These are phyloP conservation scores for Emmonsiellopsis sp. DNA, from an alignment of 2,329 filamentous ascomycete genomes.

Conservation along the genomic window DNA sequence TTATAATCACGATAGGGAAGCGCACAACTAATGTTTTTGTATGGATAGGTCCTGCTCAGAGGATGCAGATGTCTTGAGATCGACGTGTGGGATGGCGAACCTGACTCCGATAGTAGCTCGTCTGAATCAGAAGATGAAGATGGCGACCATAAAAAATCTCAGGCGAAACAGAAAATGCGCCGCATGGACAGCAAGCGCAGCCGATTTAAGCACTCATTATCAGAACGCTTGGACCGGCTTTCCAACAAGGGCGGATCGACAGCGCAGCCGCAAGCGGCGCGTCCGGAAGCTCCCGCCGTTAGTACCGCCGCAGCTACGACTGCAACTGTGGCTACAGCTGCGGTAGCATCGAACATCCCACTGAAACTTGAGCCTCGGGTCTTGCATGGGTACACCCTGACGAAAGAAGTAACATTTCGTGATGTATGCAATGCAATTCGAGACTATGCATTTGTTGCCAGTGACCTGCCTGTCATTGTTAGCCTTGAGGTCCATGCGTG, in stretches of 20 bases:
- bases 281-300: not conserved
- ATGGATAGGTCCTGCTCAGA: constrained; percentile 55
- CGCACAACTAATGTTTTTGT: not conserved
- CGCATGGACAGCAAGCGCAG: constrained; percentile 17
- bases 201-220: constrained; percentile 11
- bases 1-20: too few species aligned
- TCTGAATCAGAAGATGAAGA: constrained; percentile 14
- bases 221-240: constrained; percentile 10
- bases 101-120: constrained; percentile 28
- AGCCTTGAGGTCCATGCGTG: constrained; percentile 87
- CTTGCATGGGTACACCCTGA: constrained; percentile 78
- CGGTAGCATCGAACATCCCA: not conserved
- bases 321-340: constrained; percentile 7
- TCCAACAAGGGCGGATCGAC: not conserved
- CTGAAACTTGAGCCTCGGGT: constrained; percentile 61
- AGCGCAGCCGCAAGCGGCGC: not conserved
- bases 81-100: constrained; percentile 79
- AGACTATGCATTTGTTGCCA: constrained; percentile 67
- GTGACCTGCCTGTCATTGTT: constrained; percentile 74
- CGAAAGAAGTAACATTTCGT: constrained; percentile 75
- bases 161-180: constrained; percentile 16
- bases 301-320: constrained; percentile 21
- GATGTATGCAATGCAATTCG: constrained; percentile 74
- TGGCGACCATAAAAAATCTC: not conserved
- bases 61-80: constrained; percentile 90